These are phyloP conservation scores for Cylindricascospora bacillispora DNA, from an alignment of 1,139 yeast genomes.

Conservation along the genomic window DNA sequence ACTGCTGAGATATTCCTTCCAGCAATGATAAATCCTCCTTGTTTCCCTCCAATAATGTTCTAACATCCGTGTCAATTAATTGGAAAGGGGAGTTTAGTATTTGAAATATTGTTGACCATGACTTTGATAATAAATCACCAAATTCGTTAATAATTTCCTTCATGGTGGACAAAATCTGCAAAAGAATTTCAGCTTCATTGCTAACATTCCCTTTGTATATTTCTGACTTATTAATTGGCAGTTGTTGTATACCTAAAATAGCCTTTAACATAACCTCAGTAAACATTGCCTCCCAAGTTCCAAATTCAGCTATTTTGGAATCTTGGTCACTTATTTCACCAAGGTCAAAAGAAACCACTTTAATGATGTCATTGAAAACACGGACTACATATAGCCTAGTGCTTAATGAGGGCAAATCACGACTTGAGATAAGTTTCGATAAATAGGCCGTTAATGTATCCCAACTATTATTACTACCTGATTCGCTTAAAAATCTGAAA, in stretches of 20 bases:
- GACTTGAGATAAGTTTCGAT: constrained; percentile 31
- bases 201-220: constrained; percentile 21
- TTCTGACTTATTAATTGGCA: constrained; percentile 18
- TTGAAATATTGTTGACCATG: constrained; percentile 63
- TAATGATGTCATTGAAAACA: constrained; percentile 38
- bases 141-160: constrained; percentile 63
- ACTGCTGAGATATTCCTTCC: constrained; percentile 28
- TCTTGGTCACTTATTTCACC: constrained; percentile 12
- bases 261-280: constrained; percentile 14
- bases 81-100: constrained; percentile 60
- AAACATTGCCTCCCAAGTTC: constrained; percentile 12
- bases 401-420: constrained; percentile 28
- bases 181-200: constrained; percentile 51
- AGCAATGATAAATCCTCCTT: constrained; percentile 18
- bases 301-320: constrained; percentile 8
- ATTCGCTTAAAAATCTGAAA: constrained; percentile 32
- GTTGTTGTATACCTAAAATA: constrained; percentile 12
- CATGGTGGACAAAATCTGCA: constrained; percentile 47
- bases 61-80: constrained; percentile 25
- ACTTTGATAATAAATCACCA: constrained; percentile 45
- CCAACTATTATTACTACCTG: constrained; percentile 31
- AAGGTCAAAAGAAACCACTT: constrained; percentile 36
- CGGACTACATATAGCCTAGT: constrained; percentile 36
- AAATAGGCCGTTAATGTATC: constrained; percentile 33
- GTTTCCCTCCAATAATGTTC: constrained; percentile 8